Base-by-base conservation (phyloP, 2,329 filamentous ascomycete genomes). In the Aspergillus quadrilineatus region DNA sequence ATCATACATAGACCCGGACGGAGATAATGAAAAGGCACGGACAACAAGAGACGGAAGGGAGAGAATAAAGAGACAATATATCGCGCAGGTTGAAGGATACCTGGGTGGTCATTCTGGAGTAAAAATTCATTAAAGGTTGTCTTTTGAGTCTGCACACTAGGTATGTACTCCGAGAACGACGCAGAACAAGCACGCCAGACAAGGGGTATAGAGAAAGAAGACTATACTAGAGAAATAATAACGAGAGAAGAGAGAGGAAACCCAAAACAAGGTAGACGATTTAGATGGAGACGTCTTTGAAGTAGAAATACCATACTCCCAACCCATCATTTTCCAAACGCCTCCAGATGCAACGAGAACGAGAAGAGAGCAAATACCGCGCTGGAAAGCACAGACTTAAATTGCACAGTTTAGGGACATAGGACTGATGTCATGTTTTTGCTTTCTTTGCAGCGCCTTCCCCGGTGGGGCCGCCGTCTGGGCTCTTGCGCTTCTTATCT, bases 401-500 rank as follows among this genome's bases (percentile, higher is more conserved):
- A 55, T 22, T 36, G 53, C 50, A 8, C 9, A 26, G 58, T 42
- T 9, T 28, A 22, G 45, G 28, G 8, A 28, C 9, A 14, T 36
- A 17, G 41, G 28, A 26, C 28, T 37, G 34, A 32, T 37, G 39
- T 67, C 56, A 74, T 32, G 71, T 71, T 63, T 76, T 78, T 39
- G 75, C 61, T 57, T 75, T 74, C 64, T 77, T 76, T 32, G 65
- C 65, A 26, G 66, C 55, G 39, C 66, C 71, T 50, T 74, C 68
- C 6, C 65, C 66, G 44, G 63, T 62, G 4, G 67, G 58, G 15
- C 68, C 72, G 10, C 67, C 65, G n/a, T 79, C 75, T 1, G 76
- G 71, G 58, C 67, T 74, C 57, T 79, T 77, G 54, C 75, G 69
- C 58, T 77, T 78, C 62, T 73, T 75, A n/a, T 77, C 75, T 54